Conservation (phyloP, 2,329 filamentous ascomycete species). For the Clarireedia homoeocarpa region DNA sequence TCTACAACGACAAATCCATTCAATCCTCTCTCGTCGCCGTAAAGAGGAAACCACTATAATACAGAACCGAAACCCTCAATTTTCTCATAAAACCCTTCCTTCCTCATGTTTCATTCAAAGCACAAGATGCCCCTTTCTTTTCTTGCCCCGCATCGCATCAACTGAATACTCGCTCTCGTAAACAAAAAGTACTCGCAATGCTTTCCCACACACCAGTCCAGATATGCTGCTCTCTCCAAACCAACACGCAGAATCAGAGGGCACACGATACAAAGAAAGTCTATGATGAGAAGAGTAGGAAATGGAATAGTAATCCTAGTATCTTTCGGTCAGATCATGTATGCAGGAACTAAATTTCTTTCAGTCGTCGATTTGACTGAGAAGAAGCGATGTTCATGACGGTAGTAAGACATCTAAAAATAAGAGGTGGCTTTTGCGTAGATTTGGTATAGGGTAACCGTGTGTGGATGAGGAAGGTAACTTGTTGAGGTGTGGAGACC, state of each 20-base stretch:
- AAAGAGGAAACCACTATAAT: slow-evolving; percentile 13
- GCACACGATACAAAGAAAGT: slow-evolving; percentile 10
- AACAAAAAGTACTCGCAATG: slow-evolving; percentile 6
- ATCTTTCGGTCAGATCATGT: background rate
- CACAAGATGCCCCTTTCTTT: background rate
- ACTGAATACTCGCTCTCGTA: background rate
- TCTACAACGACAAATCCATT: slow-evolving; percentile 10
- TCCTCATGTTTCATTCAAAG: background rate
- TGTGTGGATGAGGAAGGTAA: background rate
- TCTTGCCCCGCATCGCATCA: background rate
- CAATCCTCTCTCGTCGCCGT: background rate
- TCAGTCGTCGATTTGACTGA: slow-evolving; percentile 7
- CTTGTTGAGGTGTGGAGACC: background rate
- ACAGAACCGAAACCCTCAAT: slow-evolving; percentile 3
- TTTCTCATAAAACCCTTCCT: background rate
- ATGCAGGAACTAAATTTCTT: slow-evolving; percentile 1
- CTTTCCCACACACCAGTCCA: background rate
- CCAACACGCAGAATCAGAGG: background rate
- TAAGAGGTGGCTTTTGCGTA: slow-evolving; percentile 13
- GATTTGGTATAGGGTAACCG: slow-evolving; percentile 13
- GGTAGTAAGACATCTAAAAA: slow-evolving; percentile 26
- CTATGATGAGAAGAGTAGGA: slow-evolving; percentile 8
- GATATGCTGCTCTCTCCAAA: slow-evolving; percentile 4
- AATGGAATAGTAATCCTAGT: background rate
- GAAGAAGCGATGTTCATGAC: slow-evolving; percentile 2